Percentiles rank a stretch among this genome's conserved stretches.
phyloP scores from a whole-genome alignment of 805 yeast species.

The Wickerhamomyces xylosicus region DNA sequence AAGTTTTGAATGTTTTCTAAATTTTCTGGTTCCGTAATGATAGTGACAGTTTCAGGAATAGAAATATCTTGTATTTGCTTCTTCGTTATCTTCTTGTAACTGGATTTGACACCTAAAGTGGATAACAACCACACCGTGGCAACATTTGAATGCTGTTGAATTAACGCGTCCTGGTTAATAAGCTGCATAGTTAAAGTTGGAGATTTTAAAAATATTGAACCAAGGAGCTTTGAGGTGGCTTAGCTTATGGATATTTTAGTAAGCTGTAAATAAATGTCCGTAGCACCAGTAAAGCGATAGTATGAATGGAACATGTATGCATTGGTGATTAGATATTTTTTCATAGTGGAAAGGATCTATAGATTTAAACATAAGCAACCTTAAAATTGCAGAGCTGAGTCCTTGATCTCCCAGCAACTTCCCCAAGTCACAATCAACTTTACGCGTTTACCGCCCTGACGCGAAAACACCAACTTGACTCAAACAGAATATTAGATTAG shows the following conservation, averaged over 20 bases:
- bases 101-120: conserved; percentile 28
- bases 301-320: background rate
- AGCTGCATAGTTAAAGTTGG: conserved; percentile 4
- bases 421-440: background rate
- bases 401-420: background rate
- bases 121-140: conserved; percentile 27
- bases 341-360: background rate
- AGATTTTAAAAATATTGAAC: background rate
- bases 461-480: too few relatives aligned
- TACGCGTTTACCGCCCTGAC: too few relatives aligned
- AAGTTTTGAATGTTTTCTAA: conserved; percentile 12
- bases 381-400: too few relatives aligned
- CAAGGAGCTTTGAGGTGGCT: background rate
- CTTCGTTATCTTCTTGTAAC: conserved; percentile 20
- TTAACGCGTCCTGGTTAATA: conserved; percentile 13
- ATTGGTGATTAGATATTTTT: background rate
- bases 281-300: too few relatives aligned
- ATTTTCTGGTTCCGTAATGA: conserved; percentile 14
- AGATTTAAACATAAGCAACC: background rate
- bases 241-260: background rate
- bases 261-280: background rate
- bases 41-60: conserved; percentile 32
- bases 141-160: conserved; percentile 17
- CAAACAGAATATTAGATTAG: too few relatives aligned
- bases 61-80: conserved; percentile 26